Evolutionary conservation across 163 green algal species (phyloP), one percentile per base, ranked within the genome.

Genomic region (Chlorella variabilis): DNA sequence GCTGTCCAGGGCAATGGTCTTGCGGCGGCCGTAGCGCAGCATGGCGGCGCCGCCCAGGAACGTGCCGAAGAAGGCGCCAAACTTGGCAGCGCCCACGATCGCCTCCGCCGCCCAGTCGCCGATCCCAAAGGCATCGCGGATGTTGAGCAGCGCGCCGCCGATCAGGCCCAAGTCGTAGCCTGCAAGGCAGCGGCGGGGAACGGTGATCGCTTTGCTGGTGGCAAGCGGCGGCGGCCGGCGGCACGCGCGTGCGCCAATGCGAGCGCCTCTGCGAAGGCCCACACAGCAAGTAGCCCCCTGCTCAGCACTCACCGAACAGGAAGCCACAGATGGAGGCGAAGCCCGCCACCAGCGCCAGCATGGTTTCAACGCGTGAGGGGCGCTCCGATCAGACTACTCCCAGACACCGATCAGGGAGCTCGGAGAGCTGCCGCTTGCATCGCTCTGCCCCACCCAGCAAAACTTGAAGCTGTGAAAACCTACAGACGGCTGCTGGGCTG

Each of bases 11-110:
- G 86, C 89, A n/a, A 98, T 94, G 9, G 93, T 90, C 0, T 38
- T 54, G 15, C 89, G 81, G 17, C 94, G 86, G 1, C 95, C 95
- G 62, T 94, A 95, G 65, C 89, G 83, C 78, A 94, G 83, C 94
- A 98, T 97, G 17, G 91, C 58, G 0, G 91, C 92, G 17, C 91
- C 94, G 20, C 94, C 94, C 18, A 97, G 68, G 77, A 97, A 96
- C 15, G 93, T 93, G 17, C 94, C 95, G 34, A 92, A 88, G 15
- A 94, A 87, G 3, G 94, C 95, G 6, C 93, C 93, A 39, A 94
- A 56, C 87, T 98, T 97, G 31, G 92, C 91, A 15, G 89, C 87
- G 0, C 86, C 89, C 45, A 98, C 92, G 45, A 97, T 92, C 23
- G 87, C 33, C 36, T 93, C 88, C 2, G 59, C 49, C 21, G 88